phyloP scores from a whole-genome alignment of 1,139 yeast species.

The Suhomyces terraborum region DNA sequence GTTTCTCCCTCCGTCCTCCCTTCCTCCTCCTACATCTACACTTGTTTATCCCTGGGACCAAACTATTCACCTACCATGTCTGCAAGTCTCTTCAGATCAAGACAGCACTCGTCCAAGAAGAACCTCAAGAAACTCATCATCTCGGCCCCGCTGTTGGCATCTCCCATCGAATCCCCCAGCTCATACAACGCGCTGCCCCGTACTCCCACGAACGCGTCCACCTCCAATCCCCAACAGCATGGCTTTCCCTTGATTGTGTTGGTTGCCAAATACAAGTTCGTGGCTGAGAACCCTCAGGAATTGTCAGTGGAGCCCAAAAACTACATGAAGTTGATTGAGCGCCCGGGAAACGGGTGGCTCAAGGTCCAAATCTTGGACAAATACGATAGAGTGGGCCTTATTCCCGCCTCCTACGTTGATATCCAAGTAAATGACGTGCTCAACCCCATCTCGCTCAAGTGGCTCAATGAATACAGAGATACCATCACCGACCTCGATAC shows the following conservation, averaged over 20 bases:
- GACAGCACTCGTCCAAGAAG: conserved; percentile 29
- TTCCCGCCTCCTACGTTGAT: conserved; percentile 29
- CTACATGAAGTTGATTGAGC: conserved; percentile 23
- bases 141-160: conserved; percentile 27
- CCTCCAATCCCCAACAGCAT: conserved; percentile 3
- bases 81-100: conserved; percentile 31
- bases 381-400: conserved; percentile 21
- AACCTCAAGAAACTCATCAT: conserved; percentile 34
- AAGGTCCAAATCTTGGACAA: conserved; percentile 26
- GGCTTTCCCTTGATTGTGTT: conserved; percentile 20
- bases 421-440: conserved; percentile 26
- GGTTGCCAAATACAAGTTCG: conserved; percentile 21
- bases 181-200: conserved; percentile 7
- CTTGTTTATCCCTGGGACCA: no score
- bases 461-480: conserved; percentile 19
- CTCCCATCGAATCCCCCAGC: conserved; percentile 10
- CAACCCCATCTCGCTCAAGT: conserved; percentile 23
- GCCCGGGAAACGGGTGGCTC: conserved; percentile 31
- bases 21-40: no score
- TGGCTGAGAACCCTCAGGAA: conserved; percentile 22
- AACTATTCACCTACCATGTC: conserved; percentile 24
- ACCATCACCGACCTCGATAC: conserved; percentile 11
- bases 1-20: no score
- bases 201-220: conserved; percentile 11
- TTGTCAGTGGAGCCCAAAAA: conserved; percentile 22